Base-by-base conservation (phyloP, 345 rosid genomes). In the Eucalyptus polybractea region DNA sequence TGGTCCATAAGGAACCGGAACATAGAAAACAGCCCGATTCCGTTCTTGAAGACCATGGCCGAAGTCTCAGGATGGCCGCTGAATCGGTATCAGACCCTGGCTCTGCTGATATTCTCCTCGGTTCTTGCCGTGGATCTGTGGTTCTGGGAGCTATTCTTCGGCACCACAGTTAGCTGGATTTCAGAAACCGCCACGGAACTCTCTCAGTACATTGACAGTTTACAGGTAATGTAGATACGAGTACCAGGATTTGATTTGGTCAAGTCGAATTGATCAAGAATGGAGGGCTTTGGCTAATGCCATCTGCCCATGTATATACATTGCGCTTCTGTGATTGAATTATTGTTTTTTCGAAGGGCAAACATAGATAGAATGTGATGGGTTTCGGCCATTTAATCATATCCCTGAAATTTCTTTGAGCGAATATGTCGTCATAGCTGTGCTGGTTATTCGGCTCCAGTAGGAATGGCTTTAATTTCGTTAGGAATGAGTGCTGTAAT, bases 61-160 rank as follows among this genome's bases (percentile, higher is more conserved):
- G 94, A 95, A 89, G 93, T 94, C 88, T 92, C 92, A 40, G 96
- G 97, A 19, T 97, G 99, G 99, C 98, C 98, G 15, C 87, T 97
- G 91, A 97, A 97, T 91, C 94, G 98, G 86, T 97, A 97, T 92
- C 99, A 96, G 91, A 97, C 98, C 12, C 83, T 95, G 90, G 99
- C 98, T 49, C 92, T 97, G 90, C 93, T 96, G 53, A 95, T 97
- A 53, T 94, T 96, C 91, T 97, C 98, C 14, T 92, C 94, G 1
- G 94, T 97, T 14, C 98, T 97, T 12, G 99, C 98, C 1, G 5
- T 97, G 83, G 99, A 97, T 92, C 97, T 98, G 87, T 97, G 95
- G 96, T 94, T 95, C 54, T 97, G 98, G 99, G 98, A 94, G 91
- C 95, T 95, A 27, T 97, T 98, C 90, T 94, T 94, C 37, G 95